Percentiles rank a stretch among this genome's conserved stretches.
phyloP scores from a whole-genome alignment of 441 rosid species.

The Syzygium malaccense region DNA sequence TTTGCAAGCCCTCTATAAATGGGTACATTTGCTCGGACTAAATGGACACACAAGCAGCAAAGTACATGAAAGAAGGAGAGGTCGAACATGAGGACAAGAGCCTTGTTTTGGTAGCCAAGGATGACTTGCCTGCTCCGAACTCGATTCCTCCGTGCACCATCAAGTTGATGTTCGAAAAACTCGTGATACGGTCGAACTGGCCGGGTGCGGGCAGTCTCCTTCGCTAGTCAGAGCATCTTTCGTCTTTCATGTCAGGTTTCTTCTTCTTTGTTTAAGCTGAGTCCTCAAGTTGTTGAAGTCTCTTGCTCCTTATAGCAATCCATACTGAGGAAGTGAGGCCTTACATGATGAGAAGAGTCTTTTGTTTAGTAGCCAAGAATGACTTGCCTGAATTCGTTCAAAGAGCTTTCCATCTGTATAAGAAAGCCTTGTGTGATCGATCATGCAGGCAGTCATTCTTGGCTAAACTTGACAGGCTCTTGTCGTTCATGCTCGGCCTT shows the following conservation, averaged over 20 bases:
- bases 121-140: neutral
- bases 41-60: neutral
- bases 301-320: neutral
- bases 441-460: neutral
- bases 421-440: neutral
- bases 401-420: neutral
- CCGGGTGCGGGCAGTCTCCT: conserved; percentile 21
- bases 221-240: conserved; percentile 10
- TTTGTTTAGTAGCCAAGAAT: neutral
- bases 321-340: neutral
- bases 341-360: neutral
- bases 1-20: neutral
- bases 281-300: neutral
- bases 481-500: neutral
- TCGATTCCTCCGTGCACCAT: neutral
- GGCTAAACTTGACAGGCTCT: neutral
- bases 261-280: conserved; percentile 1
- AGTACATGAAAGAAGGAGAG: neutral
- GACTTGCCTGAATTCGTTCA: neutral
- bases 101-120: neutral
- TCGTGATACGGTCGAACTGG: neutral
- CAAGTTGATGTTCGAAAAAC: neutral
- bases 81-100: neutral
- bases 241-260: conserved; percentile 18
- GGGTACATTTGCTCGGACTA: neutral